Evolutionary conservation across 2,329 filamentous ascomycete species (phyloP), one percentile per base, ranked within the genome.

Genomic region (Aspergillus japonicus): DNA sequence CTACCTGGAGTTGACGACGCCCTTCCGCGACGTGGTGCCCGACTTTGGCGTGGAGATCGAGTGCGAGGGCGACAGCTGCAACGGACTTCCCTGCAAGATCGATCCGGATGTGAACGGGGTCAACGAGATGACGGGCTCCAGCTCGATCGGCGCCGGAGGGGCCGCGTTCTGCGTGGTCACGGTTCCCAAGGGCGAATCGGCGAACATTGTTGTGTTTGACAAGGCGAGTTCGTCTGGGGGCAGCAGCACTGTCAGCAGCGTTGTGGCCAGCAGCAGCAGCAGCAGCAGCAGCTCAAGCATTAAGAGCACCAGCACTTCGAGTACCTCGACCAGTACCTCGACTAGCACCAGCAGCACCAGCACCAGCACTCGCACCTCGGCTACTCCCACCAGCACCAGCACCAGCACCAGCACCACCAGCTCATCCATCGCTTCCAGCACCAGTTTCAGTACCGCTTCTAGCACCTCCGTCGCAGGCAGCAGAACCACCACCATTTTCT

Each of bases 121-220:
- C 56, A 86, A 85, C 55, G 81, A 82, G 47, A 85, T 92, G 58
- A 80, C 75, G 8, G 89, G 87, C 68, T 74, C 81, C 19, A 74
- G 81, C 21, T 78, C 84, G 44, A 75, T 77, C 16, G 89, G 90
- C 54, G 90, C 89, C 16, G 89, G 89, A 31, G 87, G 84, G 66
- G 84, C 86, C 19, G 78, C 81, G 47, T 93, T 91, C 75, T 94
- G 90, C 68, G 89, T 92, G 51, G 90, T 90, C 12, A 93, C 90
- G 14, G 87, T 92, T 16, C 81, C 87, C 48, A 83, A 84, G 66
- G 90, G 90, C 26, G 75, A 77, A 51, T 85, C 81, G 57, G 90
- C 89, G 48, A 86, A 85, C 68, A 85, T 93, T 64, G 84, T 91
- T 26, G 84, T 90, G 31, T 84, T 83, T 65, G 75, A 77, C n/a